Evolutionary conservation across 2,329 filamentous ascomycete genomes (phyloP).

Genomic region (Phoma herbarum): DNA sequence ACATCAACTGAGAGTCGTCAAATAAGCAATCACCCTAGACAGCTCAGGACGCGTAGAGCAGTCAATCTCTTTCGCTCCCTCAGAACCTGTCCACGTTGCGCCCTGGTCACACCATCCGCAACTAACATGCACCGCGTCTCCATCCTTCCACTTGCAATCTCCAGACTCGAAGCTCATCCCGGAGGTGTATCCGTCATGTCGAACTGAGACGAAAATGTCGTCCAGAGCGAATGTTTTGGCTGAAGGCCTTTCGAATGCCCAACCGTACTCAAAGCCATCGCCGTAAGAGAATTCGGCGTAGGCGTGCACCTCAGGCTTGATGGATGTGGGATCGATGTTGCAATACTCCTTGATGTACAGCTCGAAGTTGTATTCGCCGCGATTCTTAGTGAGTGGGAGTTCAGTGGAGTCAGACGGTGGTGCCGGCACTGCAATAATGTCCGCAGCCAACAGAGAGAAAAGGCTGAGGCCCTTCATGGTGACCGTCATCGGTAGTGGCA

Average conservation of each 20-base stretch:
- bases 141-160: slow-evolving; percentile 3
- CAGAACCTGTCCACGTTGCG: neutral
- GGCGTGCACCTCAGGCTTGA: neutral
- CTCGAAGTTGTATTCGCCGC: neutral
- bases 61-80: neutral
- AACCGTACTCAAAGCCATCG: neutral
- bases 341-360: neutral
- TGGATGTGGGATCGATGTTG: neutral
- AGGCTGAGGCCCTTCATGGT: neutral
- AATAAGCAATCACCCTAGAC: neutral
- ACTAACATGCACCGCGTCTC: neutral
- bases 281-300: neutral
- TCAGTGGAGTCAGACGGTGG: neutral
- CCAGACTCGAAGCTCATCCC: neutral
- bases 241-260: neutral
- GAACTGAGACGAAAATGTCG: neutral
- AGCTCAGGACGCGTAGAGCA: neutral
- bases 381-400: neutral
- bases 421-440: neutral
- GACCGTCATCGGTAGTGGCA: neutral
- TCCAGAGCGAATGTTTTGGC: neutral
- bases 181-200: neutral
- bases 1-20: neutral
- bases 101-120: neutral
- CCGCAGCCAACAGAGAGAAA: neutral